phyloP scores from a whole-genome alignment of 2,329 filamentous ascomycete genomes.

The Aspergillus arachidicola region DNA sequence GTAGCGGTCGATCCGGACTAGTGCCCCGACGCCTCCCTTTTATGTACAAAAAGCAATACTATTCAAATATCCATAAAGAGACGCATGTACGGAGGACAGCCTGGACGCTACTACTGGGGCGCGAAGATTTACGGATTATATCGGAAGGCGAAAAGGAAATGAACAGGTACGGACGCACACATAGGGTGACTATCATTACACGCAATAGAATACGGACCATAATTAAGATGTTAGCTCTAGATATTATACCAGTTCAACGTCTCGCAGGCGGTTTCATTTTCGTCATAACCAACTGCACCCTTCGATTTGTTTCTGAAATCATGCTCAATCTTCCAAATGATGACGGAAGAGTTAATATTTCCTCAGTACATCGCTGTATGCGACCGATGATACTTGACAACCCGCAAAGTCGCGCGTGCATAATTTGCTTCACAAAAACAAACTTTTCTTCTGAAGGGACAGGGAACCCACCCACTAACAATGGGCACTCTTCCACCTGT shows the following conservation, averaged over 20 bases:
- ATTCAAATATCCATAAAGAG: background rate
- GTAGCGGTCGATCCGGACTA: background rate
- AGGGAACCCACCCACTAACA: constrained; percentile 29
- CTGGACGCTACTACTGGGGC: background rate
- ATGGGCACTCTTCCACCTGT: constrained; percentile 28
- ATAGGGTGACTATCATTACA: background rate
- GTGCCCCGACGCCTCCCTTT: no score
- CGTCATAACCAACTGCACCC: constrained; percentile 33
- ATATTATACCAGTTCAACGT: constrained; percentile 1
- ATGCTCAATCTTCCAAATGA: constrained; percentile 30
- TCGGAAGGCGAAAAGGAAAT: no score
- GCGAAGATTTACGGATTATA: background rate
- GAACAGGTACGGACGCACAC: background rate
- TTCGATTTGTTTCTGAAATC: constrained; percentile 35
- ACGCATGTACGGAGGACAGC: background rate
- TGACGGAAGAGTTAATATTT: constrained; percentile 21
- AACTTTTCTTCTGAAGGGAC: constrained; percentile 32
- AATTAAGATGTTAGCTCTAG: background rate
- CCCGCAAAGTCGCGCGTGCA: constrained; percentile 32
- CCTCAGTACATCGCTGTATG: constrained; percentile 30
- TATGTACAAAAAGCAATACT: background rate
- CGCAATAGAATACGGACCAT: background rate
- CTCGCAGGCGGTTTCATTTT: constrained; percentile 29
- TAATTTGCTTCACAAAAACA: constrained; percentile 28
- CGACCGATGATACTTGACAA: constrained; percentile 29